Evolutionary conservation across 1,139 yeast genomes (phyloP), one percentile per base, ranked within the genome.

Genomic region (Geotrichum australiense): DNA sequence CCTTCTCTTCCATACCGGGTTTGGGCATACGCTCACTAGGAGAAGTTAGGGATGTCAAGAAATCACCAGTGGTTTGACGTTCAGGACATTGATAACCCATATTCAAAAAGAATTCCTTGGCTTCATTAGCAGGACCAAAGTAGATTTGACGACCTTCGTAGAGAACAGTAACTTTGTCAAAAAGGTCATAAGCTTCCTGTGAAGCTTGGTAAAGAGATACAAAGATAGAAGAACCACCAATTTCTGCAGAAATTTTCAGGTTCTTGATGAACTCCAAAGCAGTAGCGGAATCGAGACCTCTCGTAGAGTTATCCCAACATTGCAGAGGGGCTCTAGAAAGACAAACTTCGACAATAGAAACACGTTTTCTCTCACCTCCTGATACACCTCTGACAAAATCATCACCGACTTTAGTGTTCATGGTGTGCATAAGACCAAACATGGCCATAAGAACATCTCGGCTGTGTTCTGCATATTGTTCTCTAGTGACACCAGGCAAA

Each of bases 121-220:
- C 94, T 23, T 65, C 58, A 12, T 61, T 59, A 11, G 77, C 70
- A 31, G 74, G 71, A 47, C 95, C 95, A 55, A 69, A 83, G 63
- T 60, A 85, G 43, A 85, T 78, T 61, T 84, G 93, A 54, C 79
- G 73, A 41, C 95, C 94, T 50, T 76, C 80, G 56, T 83, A 83
- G 32, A 85, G 64, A 15, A 85, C 78, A 31, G 76, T 66, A 10
- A 80, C 93, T 50, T 80, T 78, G 62, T 83, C 89, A 55, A 84
- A 84, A 46, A 78, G 62, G 45, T 80, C 77, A 57, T 82, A 84
- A 50, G 83, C 82, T 56, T 76, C 82, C 63, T 81, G 86, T 24
- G 86, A 78, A 52, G 89, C 84, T 65, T 84, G 94, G 61, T 84
- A 84, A 46, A 84, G 78, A 21, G 94, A 86, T 49, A 85, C 81